Conservation (phyloP, 2,329 filamentous ascomycete genomes). For the Aureobasidium namibiae region DNA sequence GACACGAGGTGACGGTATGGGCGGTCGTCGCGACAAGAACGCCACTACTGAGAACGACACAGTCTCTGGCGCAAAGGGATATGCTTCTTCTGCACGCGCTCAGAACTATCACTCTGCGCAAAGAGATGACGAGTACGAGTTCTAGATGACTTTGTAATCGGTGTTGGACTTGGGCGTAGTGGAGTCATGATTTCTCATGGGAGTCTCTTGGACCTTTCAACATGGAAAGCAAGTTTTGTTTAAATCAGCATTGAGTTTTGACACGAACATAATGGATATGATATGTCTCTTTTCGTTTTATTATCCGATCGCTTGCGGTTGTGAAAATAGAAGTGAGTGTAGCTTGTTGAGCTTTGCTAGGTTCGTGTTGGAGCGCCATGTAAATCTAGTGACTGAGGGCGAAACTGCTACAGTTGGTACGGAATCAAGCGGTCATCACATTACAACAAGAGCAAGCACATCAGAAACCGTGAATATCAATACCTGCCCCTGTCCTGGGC, state of each 20-base stretch:
- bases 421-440: too few relatives aligned
- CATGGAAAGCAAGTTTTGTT: neutral
- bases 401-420: too few relatives aligned
- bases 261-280: neutral
- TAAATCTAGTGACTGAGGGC: too few relatives aligned
- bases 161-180: neutral
- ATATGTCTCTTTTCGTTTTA: neutral
- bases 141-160: neutral
- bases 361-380: too few relatives aligned
- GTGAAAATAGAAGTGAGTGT: too few relatives aligned
- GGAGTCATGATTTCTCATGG: neutral
- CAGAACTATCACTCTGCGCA: conserved; percentile 1
- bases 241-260: neutral
- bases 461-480: too few relatives aligned
- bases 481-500: too few relatives aligned
- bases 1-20: conserved; percentile 49
- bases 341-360: too few relatives aligned
- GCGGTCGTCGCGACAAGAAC: conserved; percentile 22
- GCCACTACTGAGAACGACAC: conserved; percentile 2
- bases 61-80: neutral
- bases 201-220: neutral
- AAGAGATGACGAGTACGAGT: conserved; percentile 20
- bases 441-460: too few relatives aligned
- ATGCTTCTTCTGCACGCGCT: neutral
- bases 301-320: too few relatives aligned